These are phyloP conservation scores for Prunus davidiana DNA, from an alignment of 306 rosid species.

Conservation along the genomic window DNA sequence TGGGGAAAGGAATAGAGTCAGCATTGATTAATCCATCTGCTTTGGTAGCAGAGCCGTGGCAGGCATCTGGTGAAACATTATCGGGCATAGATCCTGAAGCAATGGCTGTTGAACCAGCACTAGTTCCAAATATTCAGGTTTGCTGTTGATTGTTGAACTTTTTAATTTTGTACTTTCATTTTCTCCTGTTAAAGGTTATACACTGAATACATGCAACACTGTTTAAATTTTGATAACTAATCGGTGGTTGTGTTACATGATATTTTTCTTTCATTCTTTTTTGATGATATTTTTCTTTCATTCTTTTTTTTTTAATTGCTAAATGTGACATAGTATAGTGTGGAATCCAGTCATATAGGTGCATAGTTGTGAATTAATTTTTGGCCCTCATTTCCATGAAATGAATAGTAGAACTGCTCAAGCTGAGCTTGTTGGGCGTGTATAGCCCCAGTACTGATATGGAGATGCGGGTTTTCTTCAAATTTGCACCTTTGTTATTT, in stretches of 20 bases:
- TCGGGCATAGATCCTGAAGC: slow-evolving; percentile 80
- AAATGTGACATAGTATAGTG: background rate
- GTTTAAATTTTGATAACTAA: background rate
- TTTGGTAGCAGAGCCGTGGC: slow-evolving; percentile 90
- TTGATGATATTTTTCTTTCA: background rate
- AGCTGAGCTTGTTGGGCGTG: background rate
- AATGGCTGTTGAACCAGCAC: slow-evolving; percentile 89
- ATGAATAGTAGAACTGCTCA: background rate
- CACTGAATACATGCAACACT: background rate
- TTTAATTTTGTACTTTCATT: background rate
- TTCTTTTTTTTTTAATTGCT: background rate
- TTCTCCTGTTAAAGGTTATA: background rate
- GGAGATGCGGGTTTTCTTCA: background rate
- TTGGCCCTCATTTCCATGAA: background rate
- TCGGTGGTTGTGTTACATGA: background rate
- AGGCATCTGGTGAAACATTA: slow-evolving; percentile 66
- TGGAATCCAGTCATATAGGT: background rate
- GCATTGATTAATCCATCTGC: slow-evolving; percentile 86
- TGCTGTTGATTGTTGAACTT: slow-evolving; percentile 12
- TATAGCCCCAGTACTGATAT: background rate
- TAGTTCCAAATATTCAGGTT: slow-evolving; percentile 83
- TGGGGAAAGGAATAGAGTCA: slow-evolving; percentile 97
- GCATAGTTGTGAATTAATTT: background rate
- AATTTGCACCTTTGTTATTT: slow-evolving; percentile 1
- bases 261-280: background rate